phyloP scores from a whole-genome alignment of 768 basidiomycete genomes.

The Wakefieldia striispora region DNA sequence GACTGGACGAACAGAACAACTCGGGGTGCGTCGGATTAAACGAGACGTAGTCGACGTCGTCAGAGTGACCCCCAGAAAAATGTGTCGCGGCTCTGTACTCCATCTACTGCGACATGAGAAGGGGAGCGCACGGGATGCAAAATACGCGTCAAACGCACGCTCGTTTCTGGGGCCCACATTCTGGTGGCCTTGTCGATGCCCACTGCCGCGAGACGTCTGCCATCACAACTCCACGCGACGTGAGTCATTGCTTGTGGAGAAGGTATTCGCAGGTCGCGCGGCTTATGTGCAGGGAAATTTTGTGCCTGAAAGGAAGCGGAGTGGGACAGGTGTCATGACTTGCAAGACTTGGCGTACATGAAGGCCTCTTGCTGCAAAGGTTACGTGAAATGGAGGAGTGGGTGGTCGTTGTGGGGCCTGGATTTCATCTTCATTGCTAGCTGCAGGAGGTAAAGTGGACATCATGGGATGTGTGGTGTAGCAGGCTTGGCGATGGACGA shows the following conservation, averaged over 20 bases:
- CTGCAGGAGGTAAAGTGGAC: constrained; percentile 21
- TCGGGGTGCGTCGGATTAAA: constrained; percentile 89
- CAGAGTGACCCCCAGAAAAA: constrained; percentile 70
- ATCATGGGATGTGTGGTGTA: constrained; percentile 10
- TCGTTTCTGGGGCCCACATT: constrained; percentile 78
- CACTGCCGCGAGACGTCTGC: constrained; percentile 76
- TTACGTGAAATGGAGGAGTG: constrained; percentile 70
- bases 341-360: constrained; percentile 50
- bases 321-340: constrained; percentile 13
- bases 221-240: constrained; percentile 84
- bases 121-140: background rate
- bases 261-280: constrained; percentile 67
- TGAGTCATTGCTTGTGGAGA: constrained; percentile 67
- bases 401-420: constrained; percentile 58
- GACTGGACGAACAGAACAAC: constrained; percentile 76
- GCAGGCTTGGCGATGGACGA: background rate
- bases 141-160: constrained; percentile 39
- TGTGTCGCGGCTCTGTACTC: constrained; percentile 63
- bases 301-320: constrained; percentile 50
- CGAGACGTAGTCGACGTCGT: constrained; percentile 78
- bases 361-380: constrained; percentile 66
- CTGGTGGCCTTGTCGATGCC: constrained; percentile 77
- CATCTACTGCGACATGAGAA: constrained; percentile 43
- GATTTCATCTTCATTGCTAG: constrained; percentile 53
- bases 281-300: constrained; percentile 77